Base-by-base conservation (phyloP, 2,329 filamentous ascomycete species). In the Neophaeococcomyces mojaviensis region DNA sequence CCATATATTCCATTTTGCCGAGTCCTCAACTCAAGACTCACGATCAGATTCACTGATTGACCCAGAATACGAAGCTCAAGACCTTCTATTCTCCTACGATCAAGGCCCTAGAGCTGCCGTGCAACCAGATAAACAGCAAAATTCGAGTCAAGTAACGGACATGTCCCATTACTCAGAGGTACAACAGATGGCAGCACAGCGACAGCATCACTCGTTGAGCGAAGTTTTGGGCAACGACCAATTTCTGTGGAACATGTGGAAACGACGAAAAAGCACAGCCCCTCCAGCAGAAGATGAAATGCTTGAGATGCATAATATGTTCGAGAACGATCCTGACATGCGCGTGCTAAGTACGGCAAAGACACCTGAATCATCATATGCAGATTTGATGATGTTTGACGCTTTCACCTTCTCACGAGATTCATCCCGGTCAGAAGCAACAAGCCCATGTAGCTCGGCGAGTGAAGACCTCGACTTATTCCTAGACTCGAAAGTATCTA, bases 271-370 rank as follows among this genome's bases (percentile, higher is more conserved):
- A 15, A 51, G 49, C 37, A 47, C 51, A n/a, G 44, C 38, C 3
- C 53, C 46, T 26, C 43, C 43, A 12, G 51, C 49, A 12, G 50
- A 48, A 34, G 44, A 48, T 19, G 51, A 53, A 18, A 33, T 50
- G 7, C 26, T 39, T 19, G 53, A 53, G n/a, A 49, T 53, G 51
- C 49, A 49, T 24, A 46, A 36, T 10, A 44, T 55, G 46, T 55
- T 49, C 19, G 40, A 52, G 35, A 49, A 45, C n/a, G 50, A 55
- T 36, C 53, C 48, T 39, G 51, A 55, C 19, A 50, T 53, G 53
- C 50, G 50, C 36, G 22, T 53, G 20, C 47, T 51, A 20, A 19
- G 22, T 16, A 18, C 9, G 13, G 20, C 16, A 13, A 38, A 20
- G 20, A 13, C 22, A 6, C 13, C 15, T 24, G 13, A 13, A 20